Evolutionary conservation across 345 rosid species (phyloP).

Genomic region (Pistacia atlantica): DNA sequence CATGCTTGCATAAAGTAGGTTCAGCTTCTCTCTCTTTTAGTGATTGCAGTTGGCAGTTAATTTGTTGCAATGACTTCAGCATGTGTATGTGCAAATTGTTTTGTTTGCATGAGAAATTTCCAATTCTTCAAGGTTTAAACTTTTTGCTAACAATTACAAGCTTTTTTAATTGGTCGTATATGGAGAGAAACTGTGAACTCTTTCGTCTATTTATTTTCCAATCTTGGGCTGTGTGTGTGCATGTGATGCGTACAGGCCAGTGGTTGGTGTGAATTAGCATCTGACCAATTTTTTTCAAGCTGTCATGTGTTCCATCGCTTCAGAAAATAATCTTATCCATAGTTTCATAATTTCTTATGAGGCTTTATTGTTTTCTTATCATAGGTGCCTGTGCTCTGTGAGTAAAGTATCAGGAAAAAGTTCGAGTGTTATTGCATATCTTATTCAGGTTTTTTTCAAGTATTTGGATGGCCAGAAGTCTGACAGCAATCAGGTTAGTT

Average conservation of each 20-base stretch:
- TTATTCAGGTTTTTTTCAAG: constrained; percentile 85
- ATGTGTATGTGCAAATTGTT: neutral
- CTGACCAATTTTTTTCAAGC: neutral
- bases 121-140: neutral
- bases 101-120: neutral
- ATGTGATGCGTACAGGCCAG: neutral
- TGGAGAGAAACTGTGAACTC: neutral
- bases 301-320: constrained; percentile 6
- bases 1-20: constrained; percentile 96
- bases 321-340: neutral
- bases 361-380: constrained; percentile 16
- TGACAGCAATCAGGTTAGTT: constrained; percentile 84
- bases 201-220: neutral
- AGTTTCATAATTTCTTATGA: constrained; percentile 7
- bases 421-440: constrained; percentile 74
- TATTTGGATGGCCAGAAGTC: constrained; percentile 70
- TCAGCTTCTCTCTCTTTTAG: constrained; percentile 22
- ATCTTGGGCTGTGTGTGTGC: neutral
- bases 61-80: neutral
- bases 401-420: constrained; percentile 76
- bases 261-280: neutral
- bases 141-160: neutral
- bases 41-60: neutral
- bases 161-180: neutral
- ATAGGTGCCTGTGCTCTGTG: constrained; percentile 92